phyloP scores from a whole-genome alignment of 2,329 filamentous ascomycete genomes.

The Chlorencoelia australis region DNA sequence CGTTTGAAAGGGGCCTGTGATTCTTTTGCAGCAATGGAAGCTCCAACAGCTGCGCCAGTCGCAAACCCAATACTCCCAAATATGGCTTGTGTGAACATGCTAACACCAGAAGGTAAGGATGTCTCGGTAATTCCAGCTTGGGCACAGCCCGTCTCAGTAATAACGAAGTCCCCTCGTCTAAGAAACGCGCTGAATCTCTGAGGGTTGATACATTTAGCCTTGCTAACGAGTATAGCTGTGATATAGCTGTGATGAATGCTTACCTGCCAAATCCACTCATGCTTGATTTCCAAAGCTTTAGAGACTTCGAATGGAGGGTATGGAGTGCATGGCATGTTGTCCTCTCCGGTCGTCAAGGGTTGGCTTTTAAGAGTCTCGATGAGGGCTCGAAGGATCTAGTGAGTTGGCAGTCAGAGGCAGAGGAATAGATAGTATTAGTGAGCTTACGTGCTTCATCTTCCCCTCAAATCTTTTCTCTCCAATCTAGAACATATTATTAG shows the following conservation, averaged over 20 bases:
- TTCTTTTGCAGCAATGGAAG: constrained; percentile 37
- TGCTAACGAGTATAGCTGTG: too few relatives aligned
- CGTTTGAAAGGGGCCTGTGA: constrained; percentile 20
- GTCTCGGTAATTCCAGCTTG: constrained; percentile 39
- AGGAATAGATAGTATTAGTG: too few relatives aligned
- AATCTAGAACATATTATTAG: too few relatives aligned
- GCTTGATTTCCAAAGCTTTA: too few relatives aligned
- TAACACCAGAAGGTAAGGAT: constrained; percentile 22
- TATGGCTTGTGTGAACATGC: constrained; percentile 38
- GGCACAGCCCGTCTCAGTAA: constrained; percentile 48
- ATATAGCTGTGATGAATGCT: too few relatives aligned
- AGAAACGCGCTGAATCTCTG: constrained; percentile 35
- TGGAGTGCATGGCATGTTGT: too few relatives aligned
- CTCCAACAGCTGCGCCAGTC: constrained; percentile 44
- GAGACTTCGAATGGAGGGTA: too few relatives aligned
- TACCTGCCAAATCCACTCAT: too few relatives aligned
- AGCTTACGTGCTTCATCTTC: constrained; percentile 15
- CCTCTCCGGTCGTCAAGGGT: too few relatives aligned
- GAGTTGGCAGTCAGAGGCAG: too few relatives aligned
- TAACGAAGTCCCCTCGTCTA: constrained; percentile 40
- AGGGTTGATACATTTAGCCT: too few relatives aligned
- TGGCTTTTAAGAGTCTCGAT: not conserved
- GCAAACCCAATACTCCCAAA: constrained; percentile 53
- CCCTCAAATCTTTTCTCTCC: constrained; percentile 10
- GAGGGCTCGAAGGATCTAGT: too few relatives aligned